Percentiles rank a stretch among this genome's conserved stretches.
Conservation (phyloP, 495 filamentous ascomycete species). For the Hypoxylon intermedium region DNA sequence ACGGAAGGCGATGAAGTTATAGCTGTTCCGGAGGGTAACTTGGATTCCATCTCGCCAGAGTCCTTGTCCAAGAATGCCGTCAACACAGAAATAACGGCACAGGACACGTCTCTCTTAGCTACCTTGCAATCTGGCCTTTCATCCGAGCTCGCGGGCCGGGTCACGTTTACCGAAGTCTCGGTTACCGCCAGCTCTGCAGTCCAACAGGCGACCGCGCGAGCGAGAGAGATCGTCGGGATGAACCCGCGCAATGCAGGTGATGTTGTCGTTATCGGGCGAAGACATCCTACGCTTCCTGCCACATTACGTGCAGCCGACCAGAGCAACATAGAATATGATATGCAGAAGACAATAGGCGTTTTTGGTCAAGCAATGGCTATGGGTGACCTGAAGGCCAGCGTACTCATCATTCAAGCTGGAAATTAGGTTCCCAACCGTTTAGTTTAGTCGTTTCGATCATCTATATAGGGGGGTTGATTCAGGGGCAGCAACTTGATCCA, state of each 20-base stretch:
- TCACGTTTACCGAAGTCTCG: constrained; percentile 61
- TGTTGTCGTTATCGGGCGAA: constrained; percentile 76
- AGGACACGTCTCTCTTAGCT: constrained; percentile 69
- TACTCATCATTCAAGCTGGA: constrained; percentile 75
- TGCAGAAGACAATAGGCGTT: constrained; percentile 69
- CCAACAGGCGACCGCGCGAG: constrained; percentile 47
- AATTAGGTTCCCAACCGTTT: constrained; percentile 2
- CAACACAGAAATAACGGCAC: constrained; percentile 47
- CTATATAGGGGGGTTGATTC: too few species aligned
- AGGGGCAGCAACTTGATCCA: too few species aligned
- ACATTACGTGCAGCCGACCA: constrained; percentile 32
- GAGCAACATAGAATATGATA: constrained; percentile 52
- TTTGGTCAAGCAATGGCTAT: constrained; percentile 70
- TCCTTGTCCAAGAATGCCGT: constrained; percentile 33
- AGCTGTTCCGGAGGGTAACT: constrained; percentile 38
- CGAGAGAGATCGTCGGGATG: constrained; percentile 66
- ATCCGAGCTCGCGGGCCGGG: constrained; percentile 61
- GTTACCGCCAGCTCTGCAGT: constrained; percentile 38
- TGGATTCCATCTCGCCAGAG: constrained; percentile 34
- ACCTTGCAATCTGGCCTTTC: constrained; percentile 69
- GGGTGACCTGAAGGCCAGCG: constrained; percentile 68
- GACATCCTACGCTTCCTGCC: constrained; percentile 46
- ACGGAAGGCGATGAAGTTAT: constrained; percentile 41
- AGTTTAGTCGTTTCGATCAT: too few species aligned
- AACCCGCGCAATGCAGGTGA: constrained; percentile 75